Evolutionary conservation across 306 rosid genomes (phyloP).

Genomic region (apple (Malus domestica)): DNA sequence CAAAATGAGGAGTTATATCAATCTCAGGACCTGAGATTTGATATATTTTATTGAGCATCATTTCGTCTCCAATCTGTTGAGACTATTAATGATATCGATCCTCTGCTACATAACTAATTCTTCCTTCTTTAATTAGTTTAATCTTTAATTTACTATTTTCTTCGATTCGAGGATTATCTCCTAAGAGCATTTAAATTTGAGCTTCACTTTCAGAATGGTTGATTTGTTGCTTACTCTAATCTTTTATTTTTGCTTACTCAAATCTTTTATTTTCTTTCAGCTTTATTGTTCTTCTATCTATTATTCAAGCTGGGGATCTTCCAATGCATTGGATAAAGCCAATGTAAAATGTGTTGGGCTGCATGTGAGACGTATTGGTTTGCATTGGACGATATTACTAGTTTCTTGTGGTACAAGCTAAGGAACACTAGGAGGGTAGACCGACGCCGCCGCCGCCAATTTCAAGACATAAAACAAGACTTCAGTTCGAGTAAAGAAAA

Average conservation of each 20-base stretch:
- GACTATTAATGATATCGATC: not conserved
- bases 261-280: not conserved
- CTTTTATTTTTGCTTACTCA: not conserved
- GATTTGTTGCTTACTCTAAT: not conserved
- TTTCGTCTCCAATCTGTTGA: slow-evolving; percentile 22
- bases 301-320: slow-evolving; percentile 43
- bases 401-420: slow-evolving; percentile 39
- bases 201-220: not conserved
- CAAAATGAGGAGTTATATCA: too few relatives aligned
- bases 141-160: not conserved
- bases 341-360: slow-evolving; percentile 42
- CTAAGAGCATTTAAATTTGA: not conserved
- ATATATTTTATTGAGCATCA: slow-evolving; percentile 40
- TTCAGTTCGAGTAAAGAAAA: slow-evolving; percentile 24
- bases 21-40: slow-evolving; percentile 30
- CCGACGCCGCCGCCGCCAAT: slow-evolving; percentile 3
- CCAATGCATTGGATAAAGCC: slow-evolving; percentile 44
- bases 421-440: slow-evolving; percentile 36
- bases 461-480: slow-evolving; percentile 30
- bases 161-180: not conserved
- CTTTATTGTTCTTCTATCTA: slow-evolving; percentile 31
- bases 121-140: not conserved
- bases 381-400: slow-evolving; percentile 27
- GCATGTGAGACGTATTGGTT: slow-evolving; percentile 37
- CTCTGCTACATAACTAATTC: not conserved